Percentiles rank a stretch among this genome's conserved stretches.
Conservation (phyloP, 345 rosid species). For the Limnanthes douglasii region DNA sequence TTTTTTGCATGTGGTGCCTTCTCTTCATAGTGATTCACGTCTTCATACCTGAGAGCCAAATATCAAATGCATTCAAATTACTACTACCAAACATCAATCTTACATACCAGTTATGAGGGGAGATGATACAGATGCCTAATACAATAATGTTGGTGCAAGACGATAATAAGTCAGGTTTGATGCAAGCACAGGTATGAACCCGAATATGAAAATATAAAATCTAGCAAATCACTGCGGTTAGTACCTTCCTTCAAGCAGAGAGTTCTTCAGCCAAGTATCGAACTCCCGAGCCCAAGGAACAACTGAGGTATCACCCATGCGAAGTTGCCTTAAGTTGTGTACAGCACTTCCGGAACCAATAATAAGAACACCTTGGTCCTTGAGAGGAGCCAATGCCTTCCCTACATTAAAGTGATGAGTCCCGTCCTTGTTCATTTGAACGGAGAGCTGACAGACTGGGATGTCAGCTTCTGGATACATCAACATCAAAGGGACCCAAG, state of each 20-base stretch:
- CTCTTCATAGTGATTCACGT: slow-evolving; percentile 49
- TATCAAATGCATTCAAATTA: too few relatives aligned
- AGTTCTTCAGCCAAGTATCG: slow-evolving; percentile 74
- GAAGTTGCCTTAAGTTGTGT: slow-evolving; percentile 55
- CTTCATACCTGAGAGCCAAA: slow-evolving; percentile 35
- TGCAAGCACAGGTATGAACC: too few relatives aligned
- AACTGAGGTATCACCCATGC: slow-evolving; percentile 4
- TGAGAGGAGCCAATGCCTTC: slow-evolving; percentile 69
- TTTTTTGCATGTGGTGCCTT: slow-evolving; percentile 60
- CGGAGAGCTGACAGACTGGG: slow-evolving; percentile 78
- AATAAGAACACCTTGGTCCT: slow-evolving; percentile 76
- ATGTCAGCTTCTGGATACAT: slow-evolving; percentile 90
- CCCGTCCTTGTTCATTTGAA: slow-evolving; percentile 40
- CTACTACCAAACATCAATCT: too few relatives aligned
- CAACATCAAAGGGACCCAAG: slow-evolving; percentile 87
- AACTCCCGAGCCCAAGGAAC: slow-evolving; percentile 65
- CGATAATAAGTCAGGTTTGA: too few relatives aligned
- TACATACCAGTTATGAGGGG: too few relatives aligned
- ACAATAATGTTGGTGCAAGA: too few relatives aligned
- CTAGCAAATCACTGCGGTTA: background rate
- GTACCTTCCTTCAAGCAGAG: slow-evolving; percentile 81
- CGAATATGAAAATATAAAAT: too few relatives aligned
- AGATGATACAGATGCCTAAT: too few relatives aligned
- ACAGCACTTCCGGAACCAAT: slow-evolving; percentile 73
- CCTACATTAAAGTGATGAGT: slow-evolving; percentile 76